Conservation (phyloP, 495 filamentous ascomycete genomes). For the Astrothelium subdiscretum region DNA sequence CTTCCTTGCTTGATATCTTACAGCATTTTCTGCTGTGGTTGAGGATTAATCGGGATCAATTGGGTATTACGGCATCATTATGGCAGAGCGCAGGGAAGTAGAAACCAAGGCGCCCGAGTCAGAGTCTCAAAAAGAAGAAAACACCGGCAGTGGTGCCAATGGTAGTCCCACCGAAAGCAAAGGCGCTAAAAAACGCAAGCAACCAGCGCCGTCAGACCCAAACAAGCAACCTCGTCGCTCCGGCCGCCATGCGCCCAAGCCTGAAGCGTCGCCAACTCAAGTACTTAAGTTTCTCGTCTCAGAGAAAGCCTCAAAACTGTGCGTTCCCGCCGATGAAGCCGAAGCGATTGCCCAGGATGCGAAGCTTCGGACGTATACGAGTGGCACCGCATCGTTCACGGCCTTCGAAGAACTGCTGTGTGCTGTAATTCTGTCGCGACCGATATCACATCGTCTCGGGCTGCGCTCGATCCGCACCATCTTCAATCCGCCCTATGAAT, state of each 20-base stretch:
- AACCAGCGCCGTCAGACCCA: conserved; percentile 4
- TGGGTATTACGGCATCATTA: no score
- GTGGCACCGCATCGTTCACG: conserved; percentile 12
- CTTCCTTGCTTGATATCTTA: neutral
- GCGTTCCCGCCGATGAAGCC: conserved; percentile 25
- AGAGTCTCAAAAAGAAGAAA: neutral
- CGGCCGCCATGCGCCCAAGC: conserved; percentile 8
- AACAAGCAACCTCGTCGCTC: conserved; percentile 14
- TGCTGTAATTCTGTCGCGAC: conserved; percentile 25
- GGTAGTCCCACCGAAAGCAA: neutral
- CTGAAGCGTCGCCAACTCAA: conserved; percentile 8
- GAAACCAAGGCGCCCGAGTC: neutral
- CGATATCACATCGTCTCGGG: conserved; percentile 26
- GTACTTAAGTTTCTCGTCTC: conserved; percentile 25
- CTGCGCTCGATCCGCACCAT: conserved; percentile 26
- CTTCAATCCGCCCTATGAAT: conserved; percentile 25
- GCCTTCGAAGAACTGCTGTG: conserved; percentile 28
- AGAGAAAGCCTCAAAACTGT: conserved; percentile 14
- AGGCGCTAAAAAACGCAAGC: conserved; percentile 12
- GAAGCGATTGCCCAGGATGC: conserved; percentile 13
- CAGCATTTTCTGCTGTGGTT: no score
- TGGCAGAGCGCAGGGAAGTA: neutral
- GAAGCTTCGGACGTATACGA: conserved; percentile 18
- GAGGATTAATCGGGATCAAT: no score
- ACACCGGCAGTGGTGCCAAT: neutral